Evolutionary conservation across 2,329 filamentous ascomycete genomes (phyloP).

Genomic region (Orbilia blumenaviensis): DNA sequence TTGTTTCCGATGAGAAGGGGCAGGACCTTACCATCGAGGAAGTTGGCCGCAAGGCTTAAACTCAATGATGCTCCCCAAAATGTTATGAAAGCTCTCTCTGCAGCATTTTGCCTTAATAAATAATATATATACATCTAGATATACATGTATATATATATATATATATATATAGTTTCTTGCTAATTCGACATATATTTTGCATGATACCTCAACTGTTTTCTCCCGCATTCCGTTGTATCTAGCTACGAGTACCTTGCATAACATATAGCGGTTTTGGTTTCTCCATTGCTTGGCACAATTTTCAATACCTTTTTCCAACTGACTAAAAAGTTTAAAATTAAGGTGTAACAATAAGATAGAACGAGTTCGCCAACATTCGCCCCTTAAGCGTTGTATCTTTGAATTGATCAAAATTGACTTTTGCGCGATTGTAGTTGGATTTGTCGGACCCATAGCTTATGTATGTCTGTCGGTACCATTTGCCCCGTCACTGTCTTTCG

Average conservation of each 20-base stretch:
- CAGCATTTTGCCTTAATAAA: constrained; percentile 47
- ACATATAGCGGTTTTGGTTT: too few species aligned
- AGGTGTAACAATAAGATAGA: too few species aligned
- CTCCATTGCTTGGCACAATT: too few species aligned
- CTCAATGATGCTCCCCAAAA: not conserved
- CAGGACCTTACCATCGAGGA: constrained; percentile 50
- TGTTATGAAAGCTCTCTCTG: constrained; percentile 13
- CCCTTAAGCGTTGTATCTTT: too few species aligned
- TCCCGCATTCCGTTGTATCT: not conserved
- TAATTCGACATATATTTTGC: too few species aligned
- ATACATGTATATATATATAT: too few species aligned
- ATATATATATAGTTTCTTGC: too few species aligned
- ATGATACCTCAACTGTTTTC: constrained; percentile 36
- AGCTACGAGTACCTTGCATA: constrained; percentile 1
- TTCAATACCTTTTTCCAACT: too few species aligned
- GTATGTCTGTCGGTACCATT: constrained; percentile 14
- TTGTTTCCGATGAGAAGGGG: constrained; percentile 37
- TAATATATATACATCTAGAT: constrained; percentile 23
- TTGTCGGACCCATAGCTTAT: not conserved
- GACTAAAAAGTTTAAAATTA: too few species aligned
- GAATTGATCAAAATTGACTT: not conserved
- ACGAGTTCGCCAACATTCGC: too few species aligned
- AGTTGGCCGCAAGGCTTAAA: constrained; percentile 36
- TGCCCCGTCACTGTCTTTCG: constrained; percentile 23
- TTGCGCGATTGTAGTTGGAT: not conserved